These are phyloP conservation scores for Hypoxylon crocopeplum DNA, from an alignment of 495 filamentous ascomycete genomes.

Conservation along the genomic window DNA sequence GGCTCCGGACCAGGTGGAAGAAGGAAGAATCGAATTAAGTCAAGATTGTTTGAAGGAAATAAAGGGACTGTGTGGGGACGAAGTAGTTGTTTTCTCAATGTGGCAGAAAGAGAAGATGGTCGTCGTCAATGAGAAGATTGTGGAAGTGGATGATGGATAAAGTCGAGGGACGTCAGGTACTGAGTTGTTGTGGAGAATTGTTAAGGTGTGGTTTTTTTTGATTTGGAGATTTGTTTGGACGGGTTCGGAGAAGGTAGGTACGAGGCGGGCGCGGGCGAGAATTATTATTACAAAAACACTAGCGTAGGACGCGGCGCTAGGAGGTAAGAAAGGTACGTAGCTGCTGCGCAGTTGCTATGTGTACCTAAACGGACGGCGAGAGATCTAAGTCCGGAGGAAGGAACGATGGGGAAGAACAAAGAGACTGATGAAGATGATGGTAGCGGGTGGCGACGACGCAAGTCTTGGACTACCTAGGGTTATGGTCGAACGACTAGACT, in stretches of 20 bases:
- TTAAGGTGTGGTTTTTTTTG: constrained; percentile 12
- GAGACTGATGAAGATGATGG: neutral
- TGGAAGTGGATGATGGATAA: constrained; percentile 26
- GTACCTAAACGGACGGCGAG: neutral
- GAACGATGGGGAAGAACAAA: neutral
- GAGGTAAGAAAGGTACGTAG: neutral
- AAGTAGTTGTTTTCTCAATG: neutral
- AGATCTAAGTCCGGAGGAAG: constrained; percentile 12
- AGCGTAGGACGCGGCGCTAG: neutral
- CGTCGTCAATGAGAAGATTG: constrained; percentile 11
- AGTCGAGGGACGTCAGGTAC: constrained; percentile 24
- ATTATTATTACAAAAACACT: constrained; percentile 1
- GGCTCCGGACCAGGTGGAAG: constrained; percentile 4
- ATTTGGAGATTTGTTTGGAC: constrained; percentile 38
- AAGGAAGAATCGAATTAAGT: constrained; percentile 16
- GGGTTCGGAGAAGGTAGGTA: constrained; percentile 34
- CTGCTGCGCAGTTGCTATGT: neutral
- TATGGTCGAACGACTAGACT: too few relatives aligned
- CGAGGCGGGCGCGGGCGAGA: constrained; percentile 11
- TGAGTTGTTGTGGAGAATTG: constrained; percentile 33
- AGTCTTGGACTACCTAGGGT: neutral
- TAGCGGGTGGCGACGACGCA: constrained; percentile 5
- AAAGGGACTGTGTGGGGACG: constrained; percentile 3
- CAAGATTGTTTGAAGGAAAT: neutral
- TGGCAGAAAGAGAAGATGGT: constrained; percentile 3